Base-by-base conservation (phyloP, 257 asterid species). In the Lycium ferocissimum region DNA sequence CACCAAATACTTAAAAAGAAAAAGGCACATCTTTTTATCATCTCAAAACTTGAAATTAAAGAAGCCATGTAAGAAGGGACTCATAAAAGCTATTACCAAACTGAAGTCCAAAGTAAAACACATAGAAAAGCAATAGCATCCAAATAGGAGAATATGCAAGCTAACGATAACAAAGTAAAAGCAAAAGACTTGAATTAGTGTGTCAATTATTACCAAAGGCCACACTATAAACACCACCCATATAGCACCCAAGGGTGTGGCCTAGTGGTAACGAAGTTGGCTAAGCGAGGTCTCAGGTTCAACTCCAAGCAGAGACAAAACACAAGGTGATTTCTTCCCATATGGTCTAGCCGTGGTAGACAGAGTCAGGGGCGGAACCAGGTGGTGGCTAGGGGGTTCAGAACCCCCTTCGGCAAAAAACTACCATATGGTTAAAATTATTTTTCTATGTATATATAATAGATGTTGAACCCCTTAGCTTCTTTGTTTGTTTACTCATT, bases 141-240 rank as follows among this genome's bases (percentile, higher is more conserved):
- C 49, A 54, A 79, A 79, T 54, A 26, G 83, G 45, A 78, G 65
- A 81, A 65, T 7, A 26, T 35, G 43, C 5, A 81, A 61, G 6
- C 22, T 7, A 40, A 43, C 22, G 14, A 62, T 17, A 13, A 81
- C 51, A 18, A 43, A 59, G n/a, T 7, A 33, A 80, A 57, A 59
- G 3, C 1, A 59, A 59, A 80, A n/a, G 9, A 35, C 58, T 38
- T 47, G 53, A 40, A 81, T 11, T 18, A 33, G 14, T 13, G 49
- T 11, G 37, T 51, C 58, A 81, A 38, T 59, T 59, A 81, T 81
- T n/a, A 38, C 40, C 43, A 59, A 8, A 80, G 35, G 43, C 35
- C 6, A 49, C 13, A 58, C 84, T 43, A 75, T 13, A 75, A 75
- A 75, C 61, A 45, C 81, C 51, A 75, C 15, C 33, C 62, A 49